phyloP scores from a whole-genome alignment of 441 rosid genomes.

The Erodium texanum region DNA sequence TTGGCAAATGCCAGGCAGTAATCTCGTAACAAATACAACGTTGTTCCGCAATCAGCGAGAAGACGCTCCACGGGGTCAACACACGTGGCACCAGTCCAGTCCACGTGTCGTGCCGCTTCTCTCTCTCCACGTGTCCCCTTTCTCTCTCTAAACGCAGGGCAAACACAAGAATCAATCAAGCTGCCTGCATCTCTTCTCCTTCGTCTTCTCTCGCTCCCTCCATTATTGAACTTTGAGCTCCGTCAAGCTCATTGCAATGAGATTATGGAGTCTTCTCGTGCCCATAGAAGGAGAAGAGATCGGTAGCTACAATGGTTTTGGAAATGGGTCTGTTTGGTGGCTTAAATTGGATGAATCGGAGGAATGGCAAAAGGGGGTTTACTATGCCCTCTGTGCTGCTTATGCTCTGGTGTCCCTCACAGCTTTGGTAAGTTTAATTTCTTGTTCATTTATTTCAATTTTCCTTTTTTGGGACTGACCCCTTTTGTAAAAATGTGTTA shows the following conservation, averaged over 20 bases:
- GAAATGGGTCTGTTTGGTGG: not conserved
- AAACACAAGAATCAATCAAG: not conserved
- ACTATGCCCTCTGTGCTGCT: slow-evolving; percentile 16
- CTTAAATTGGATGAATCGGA: slow-evolving; percentile 13
- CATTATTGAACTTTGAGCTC: not conserved
- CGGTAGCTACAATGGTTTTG: not conserved
- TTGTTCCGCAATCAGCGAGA: not conserved
- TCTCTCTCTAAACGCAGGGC: slow-evolving; percentile 3
- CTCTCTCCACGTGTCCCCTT: not conserved
- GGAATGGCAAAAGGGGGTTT: slow-evolving; percentile 20
- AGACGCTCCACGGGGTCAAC: not conserved
- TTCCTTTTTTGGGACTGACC: not conserved
- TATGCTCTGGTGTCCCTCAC: slow-evolving; percentile 21
- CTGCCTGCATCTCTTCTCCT: not conserved
- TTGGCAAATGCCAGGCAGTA: not conserved
- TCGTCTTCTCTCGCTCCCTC: not conserved
- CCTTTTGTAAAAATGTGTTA: not conserved
- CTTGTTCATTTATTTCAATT: not conserved
- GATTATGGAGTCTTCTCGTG: not conserved
- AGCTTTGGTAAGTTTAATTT: slow-evolving; percentile 12
- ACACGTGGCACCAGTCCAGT: not conserved
- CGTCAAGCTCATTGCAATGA: not conserved
- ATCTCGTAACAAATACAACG: not conserved
- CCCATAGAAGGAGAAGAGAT: not conserved
- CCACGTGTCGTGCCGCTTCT: not conserved